Conservation (phyloP, 1,284 basidiomycete genomes). For the Papiliotrema laurentii region DNA sequence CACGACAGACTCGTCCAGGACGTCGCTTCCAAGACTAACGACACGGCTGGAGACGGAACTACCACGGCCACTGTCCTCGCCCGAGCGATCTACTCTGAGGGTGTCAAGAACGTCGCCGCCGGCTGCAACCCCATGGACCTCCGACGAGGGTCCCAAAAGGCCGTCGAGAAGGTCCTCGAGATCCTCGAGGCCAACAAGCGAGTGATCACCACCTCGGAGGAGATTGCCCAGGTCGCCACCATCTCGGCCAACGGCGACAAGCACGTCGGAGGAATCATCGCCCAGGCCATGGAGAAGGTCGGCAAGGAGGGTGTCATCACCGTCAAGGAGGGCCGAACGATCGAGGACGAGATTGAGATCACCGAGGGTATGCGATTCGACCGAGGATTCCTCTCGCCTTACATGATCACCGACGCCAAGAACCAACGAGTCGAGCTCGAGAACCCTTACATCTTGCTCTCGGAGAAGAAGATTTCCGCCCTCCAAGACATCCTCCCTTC, state of each 20-base stretch:
- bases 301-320: constrained; percentile 99
- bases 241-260: constrained; percentile 97
- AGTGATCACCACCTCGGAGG: constrained; percentile 91
- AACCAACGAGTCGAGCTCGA: constrained; percentile 94
- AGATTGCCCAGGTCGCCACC: constrained; percentile 93
- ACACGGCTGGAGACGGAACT: constrained; percentile 95
- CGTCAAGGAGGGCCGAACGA: constrained; percentile 96
- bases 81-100: constrained; percentile 94
- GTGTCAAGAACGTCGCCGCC: constrained; percentile 98
- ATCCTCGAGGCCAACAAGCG: constrained; percentile 87
- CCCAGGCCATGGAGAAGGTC: constrained; percentile 99
- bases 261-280: constrained; percentile 92
- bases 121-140: constrained; percentile 99
- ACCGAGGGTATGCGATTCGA: constrained; percentile 99
- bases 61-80: constrained; percentile 97
- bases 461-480: constrained; percentile 96
- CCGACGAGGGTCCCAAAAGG: constrained; percentile 90
- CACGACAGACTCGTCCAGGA: constrained; percentile 80
- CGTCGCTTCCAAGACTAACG: constrained; percentile 94
- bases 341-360: constrained; percentile 98
- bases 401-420: constrained; percentile 99
- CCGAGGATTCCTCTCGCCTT: constrained; percentile 96
- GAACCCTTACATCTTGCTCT: constrained; percentile 88
- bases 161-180: constrained; percentile 90
- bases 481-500: constrained; percentile 94